phyloP scores from a whole-genome alignment of 805 yeast species.

The Kluyveromyces aestuarii region DNA sequence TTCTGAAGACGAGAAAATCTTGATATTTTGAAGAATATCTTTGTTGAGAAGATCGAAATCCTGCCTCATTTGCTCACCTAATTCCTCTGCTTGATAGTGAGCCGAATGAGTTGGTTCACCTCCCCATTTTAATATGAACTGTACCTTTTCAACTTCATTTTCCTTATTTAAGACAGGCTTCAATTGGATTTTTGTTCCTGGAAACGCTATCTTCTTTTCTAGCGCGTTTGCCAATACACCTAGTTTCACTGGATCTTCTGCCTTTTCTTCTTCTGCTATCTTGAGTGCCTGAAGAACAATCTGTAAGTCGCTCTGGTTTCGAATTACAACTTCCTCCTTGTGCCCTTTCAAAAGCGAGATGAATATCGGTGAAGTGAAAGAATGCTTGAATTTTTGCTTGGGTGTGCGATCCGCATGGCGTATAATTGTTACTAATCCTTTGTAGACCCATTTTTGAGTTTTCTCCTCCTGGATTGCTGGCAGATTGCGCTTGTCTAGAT shows the following conservation, averaged over 20 bases:
- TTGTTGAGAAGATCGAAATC: slow-evolving; percentile 80
- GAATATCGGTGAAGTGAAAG: slow-evolving; percentile 81
- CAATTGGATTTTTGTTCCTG: slow-evolving; percentile 93
- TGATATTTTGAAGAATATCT: slow-evolving; percentile 75
- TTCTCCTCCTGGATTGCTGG: slow-evolving; percentile 32
- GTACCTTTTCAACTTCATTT: slow-evolving; percentile 84
- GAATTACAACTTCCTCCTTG: slow-evolving; percentile 88
- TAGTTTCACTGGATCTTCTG: slow-evolving; percentile 76
- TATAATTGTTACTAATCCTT: slow-evolving; percentile 83
- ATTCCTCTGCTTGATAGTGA: slow-evolving; percentile 83
- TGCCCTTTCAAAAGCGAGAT: slow-evolving; percentile 86
- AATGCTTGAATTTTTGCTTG: slow-evolving; percentile 92
- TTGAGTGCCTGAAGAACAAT: slow-evolving; percentile 80
- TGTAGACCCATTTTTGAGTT: slow-evolving; percentile 89
- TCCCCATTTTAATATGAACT: slow-evolving; percentile 95
- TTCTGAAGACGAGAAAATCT: slow-evolving; percentile 85
- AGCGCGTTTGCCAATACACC: slow-evolving; percentile 71
- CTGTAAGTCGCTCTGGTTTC: slow-evolving; percentile 78
- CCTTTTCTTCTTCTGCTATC: slow-evolving; percentile 65
- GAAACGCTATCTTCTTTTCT: slow-evolving; percentile 79
- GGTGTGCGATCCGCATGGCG: slow-evolving; percentile 99
- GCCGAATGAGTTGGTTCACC: slow-evolving; percentile 99
- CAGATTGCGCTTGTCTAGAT: slow-evolving; percentile 30
- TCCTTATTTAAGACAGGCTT: slow-evolving; percentile 72
- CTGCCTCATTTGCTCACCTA: slow-evolving; percentile 93